Conservation (phyloP, 768 basidiomycete species). For the Russula griseocarnosa region DNA sequence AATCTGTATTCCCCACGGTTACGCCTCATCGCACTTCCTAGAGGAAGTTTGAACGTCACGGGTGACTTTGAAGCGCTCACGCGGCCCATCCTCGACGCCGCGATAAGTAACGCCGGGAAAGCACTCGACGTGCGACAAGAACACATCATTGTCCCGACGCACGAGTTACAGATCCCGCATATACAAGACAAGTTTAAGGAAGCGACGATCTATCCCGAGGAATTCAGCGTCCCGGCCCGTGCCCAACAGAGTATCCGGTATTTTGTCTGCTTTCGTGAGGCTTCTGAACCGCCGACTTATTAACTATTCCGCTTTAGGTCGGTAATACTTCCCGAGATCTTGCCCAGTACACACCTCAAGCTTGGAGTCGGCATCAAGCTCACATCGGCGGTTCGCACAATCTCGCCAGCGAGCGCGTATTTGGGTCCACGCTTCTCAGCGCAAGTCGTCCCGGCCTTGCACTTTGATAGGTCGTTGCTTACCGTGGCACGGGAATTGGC, state of each 20-base stretch:
- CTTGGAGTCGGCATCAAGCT: slow-evolving; percentile 53
- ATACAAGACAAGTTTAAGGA: slow-evolving; percentile 49
- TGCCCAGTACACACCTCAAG: slow-evolving; percentile 48
- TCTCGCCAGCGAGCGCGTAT: slow-evolving; percentile 56
- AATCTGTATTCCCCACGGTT: slow-evolving; percentile 49
- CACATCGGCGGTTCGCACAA: slow-evolving; percentile 55
- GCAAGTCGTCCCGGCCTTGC: slow-evolving; percentile 48
- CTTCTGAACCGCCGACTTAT: neutral
- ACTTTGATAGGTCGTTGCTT: slow-evolving; percentile 46
- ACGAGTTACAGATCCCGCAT: slow-evolving; percentile 51
- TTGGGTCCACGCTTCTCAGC: slow-evolving; percentile 54
- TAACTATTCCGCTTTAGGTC: slow-evolving; percentile 38
- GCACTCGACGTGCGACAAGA: slow-evolving; percentile 36
- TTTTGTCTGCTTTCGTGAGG: slow-evolving; percentile 4
- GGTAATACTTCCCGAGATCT: slow-evolving; percentile 48
- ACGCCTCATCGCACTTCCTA: slow-evolving; percentile 47
- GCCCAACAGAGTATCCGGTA: slow-evolving; percentile 57
- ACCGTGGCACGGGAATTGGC: slow-evolving; percentile 56
- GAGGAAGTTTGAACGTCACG: slow-evolving; percentile 43
- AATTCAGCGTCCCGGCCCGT: slow-evolving; percentile 42
- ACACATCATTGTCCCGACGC: slow-evolving; percentile 47
- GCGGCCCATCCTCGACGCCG: slow-evolving; percentile 41
- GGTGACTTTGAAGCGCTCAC: slow-evolving; percentile 48
- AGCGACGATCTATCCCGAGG: slow-evolving; percentile 41
- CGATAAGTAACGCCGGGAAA: slow-evolving; percentile 39